Evolutionary conservation across 2,329 filamentous ascomycete genomes (phyloP).

Genomic region (Chrysoporthe puriensis): DNA sequence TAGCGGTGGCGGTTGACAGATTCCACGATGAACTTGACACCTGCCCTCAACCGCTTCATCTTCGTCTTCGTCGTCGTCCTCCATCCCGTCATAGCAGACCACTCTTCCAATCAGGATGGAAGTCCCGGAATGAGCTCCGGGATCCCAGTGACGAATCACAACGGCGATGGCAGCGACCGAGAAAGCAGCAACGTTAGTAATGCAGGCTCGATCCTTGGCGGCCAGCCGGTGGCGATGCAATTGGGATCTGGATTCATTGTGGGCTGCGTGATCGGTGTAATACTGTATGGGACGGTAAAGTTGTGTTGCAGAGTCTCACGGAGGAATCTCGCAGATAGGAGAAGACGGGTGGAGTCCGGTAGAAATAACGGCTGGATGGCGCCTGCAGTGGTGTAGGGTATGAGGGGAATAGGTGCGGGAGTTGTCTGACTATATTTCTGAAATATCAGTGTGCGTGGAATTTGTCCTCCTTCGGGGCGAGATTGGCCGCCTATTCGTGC

Average conservation of each 20-base stretch:
- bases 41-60: neutral
- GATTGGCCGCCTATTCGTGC: neutral
- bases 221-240: slow-evolving; percentile 20
- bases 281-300: slow-evolving; percentile 6
- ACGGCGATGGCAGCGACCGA: neutral
- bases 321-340: neutral
- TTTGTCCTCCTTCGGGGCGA: neutral
- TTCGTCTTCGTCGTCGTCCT: neutral
- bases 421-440: neutral
- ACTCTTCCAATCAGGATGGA: neutral
- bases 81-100: neutral
- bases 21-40: neutral
- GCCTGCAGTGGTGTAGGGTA: neutral
- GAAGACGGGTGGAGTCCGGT: neutral
- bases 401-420: neutral
- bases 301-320: neutral
- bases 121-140: neutral
- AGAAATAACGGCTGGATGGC: neutral
- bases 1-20: neutral
- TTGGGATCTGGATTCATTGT: slow-evolving; percentile 25
- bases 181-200: neutral
- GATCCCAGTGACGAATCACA: neutral
- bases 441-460: neutral
- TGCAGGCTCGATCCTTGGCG: neutral
- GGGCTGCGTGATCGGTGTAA: slow-evolving; percentile 23